Conservation (phyloP, 176 grass and related monocot genomes). For the Triticum monococcum region DNA sequence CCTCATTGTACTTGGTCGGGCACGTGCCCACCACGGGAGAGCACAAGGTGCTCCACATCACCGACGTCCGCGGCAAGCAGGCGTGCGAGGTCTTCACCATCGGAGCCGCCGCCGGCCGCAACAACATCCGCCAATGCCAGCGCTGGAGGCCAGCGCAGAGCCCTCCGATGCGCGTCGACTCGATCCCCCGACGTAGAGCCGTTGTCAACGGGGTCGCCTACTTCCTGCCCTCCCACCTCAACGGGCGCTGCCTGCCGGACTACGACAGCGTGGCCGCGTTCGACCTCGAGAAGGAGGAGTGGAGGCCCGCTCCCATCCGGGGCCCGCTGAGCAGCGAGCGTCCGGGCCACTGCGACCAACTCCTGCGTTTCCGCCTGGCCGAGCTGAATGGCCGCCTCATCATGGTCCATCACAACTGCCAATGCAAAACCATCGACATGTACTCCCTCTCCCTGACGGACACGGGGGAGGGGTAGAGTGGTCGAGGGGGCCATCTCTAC, state of each 20-base stretch:
- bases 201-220: constrained; percentile 3
- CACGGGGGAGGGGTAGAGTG: background rate
- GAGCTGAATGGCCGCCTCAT: background rate
- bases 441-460: background rate
- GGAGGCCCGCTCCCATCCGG: background rate
- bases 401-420: background rate
- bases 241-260: too few species aligned
- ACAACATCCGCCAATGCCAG: background rate
- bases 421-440: background rate
- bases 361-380: background rate
- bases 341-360: too few species aligned
- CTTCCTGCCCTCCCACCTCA: background rate
- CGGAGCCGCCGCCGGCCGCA: background rate
- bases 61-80: background rate
- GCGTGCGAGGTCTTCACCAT: constrained; percentile 15
- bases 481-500: background rate
- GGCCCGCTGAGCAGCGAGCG: background rate
- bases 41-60: constrained; percentile 27
- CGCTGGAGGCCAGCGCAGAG: background rate
- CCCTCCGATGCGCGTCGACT: background rate
- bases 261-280: background rate
- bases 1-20: constrained; percentile 2
- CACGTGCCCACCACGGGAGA: constrained; percentile 18
- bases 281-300: constrained; percentile 18
- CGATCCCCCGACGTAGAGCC: background rate